Conservation (phyloP, 2,329 filamentous ascomycete genomes). For the Calonectria honghensis region DNA sequence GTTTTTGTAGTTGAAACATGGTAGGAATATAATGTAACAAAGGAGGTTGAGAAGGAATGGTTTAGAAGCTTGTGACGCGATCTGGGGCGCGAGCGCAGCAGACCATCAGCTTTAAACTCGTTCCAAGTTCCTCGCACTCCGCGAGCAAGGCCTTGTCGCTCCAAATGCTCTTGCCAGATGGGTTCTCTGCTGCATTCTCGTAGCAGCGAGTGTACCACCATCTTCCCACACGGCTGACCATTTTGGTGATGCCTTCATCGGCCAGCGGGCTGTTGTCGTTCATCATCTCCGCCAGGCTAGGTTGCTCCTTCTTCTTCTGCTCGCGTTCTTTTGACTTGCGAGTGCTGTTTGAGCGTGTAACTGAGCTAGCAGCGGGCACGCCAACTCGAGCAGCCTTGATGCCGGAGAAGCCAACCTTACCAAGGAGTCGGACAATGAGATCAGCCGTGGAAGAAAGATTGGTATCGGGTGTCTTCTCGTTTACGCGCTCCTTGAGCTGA, state of each 20-base stretch:
- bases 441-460: constrained; percentile 77
- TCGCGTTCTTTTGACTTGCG: constrained; percentile 42
- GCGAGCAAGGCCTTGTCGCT: constrained; percentile 82
- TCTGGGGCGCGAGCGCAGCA: constrained; percentile 91
- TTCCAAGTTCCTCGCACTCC: constrained; percentile 91
- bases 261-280: constrained; percentile 80
- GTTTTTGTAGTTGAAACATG: constrained; percentile 42
- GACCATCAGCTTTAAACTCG: constrained; percentile 92
- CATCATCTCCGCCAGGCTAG: constrained; percentile 82
- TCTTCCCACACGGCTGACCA: constrained; percentile 91
- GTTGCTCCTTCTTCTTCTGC: constrained; percentile 66
- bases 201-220: constrained; percentile 99
- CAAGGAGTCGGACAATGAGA: constrained; percentile 79
- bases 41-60: not conserved
- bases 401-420: constrained; percentile 80
- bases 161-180: constrained; percentile 80
- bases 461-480: constrained; percentile 74
- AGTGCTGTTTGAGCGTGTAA: constrained; percentile 57
- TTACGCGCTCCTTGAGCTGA: constrained; percentile 82
- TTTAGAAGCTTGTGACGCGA: constrained; percentile 69
- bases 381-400: constrained; percentile 87
- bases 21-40: constrained; percentile 41
- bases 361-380: constrained; percentile 79
- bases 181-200: constrained; percentile 77
- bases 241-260: constrained; percentile 92